Conservation (phyloP, 768 basidiomycete species). For the Mycena metata region DNA sequence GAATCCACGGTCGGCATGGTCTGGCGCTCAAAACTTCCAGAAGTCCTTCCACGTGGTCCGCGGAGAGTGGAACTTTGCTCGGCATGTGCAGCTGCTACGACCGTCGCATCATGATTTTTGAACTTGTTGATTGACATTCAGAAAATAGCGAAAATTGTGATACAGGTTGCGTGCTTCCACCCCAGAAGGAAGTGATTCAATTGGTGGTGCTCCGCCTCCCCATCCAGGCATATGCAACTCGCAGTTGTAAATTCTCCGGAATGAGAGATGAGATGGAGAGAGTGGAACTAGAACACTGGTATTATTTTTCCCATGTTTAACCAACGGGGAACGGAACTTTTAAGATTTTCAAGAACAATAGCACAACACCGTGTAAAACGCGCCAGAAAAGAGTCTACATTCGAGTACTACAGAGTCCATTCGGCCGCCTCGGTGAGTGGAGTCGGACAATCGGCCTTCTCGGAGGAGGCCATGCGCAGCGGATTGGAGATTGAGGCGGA, state of each 20-base stretch:
- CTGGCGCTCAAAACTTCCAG: background rate
- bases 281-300: background rate
- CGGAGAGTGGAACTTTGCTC: background rate
- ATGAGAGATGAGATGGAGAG: background rate
- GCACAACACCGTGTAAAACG: no score
- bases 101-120: no score
- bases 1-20: background rate
- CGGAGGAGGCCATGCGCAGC: no score
- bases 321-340: no score
- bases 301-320: no score
- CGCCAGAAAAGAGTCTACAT: no score
- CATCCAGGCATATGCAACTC: conserved; percentile 3
- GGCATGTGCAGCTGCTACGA: background rate
- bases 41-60: background rate
- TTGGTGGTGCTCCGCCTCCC: background rate
- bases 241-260: conserved; percentile 16
- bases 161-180: background rate
- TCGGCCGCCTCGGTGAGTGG: no score
- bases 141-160: background rate
- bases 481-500: no score
- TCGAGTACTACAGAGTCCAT: no score
- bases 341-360: no score
- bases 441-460: no score
- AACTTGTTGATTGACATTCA: background rate
- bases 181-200: background rate